Percentiles rank a stretch among this genome's conserved stretches.
phyloP scores from a whole-genome alignment of 257 asterid species.

The Gentiana macrophylla region DNA sequence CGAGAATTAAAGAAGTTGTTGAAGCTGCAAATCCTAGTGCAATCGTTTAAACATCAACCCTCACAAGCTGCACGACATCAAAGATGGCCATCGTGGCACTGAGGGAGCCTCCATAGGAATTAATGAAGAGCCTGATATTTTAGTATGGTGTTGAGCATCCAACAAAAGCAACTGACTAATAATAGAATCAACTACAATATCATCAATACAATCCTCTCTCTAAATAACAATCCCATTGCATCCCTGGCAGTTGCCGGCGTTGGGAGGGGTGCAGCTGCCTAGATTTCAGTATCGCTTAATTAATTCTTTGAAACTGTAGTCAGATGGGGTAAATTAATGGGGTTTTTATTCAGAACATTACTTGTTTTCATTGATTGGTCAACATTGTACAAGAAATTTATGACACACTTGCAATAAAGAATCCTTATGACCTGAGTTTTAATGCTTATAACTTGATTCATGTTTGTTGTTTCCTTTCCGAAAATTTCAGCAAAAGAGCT shows the following conservation, averaged over 20 bases:
- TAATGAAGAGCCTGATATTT: constrained; percentile 83
- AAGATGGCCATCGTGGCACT: constrained; percentile 92
- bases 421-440: too few species aligned
- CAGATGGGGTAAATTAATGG: constrained; percentile 8
- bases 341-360: not conserved
- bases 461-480: too few species aligned
- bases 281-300: constrained; percentile 24
- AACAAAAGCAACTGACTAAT: constrained; percentile 15
- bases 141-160: constrained; percentile 74
- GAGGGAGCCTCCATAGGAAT: constrained; percentile 96
- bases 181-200: constrained; percentile 78
- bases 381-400: too few species aligned
- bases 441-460: too few species aligned
- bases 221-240: constrained; percentile 72
- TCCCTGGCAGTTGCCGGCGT: constrained; percentile 58
- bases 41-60: constrained; percentile 73
- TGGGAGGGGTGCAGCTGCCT: constrained; percentile 37
- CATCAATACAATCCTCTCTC: constrained; percentile 88
- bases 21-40: constrained; percentile 87
- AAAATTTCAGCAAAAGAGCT: too few species aligned
- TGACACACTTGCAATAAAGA: too few species aligned
- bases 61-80: constrained; percentile 52
- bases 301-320: constrained; percentile 1
- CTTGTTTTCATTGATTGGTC: too few species aligned
- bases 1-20: constrained; percentile 64